Base-by-base conservation (phyloP, 345 rosid species). In the Sapria himalayana region DNA sequence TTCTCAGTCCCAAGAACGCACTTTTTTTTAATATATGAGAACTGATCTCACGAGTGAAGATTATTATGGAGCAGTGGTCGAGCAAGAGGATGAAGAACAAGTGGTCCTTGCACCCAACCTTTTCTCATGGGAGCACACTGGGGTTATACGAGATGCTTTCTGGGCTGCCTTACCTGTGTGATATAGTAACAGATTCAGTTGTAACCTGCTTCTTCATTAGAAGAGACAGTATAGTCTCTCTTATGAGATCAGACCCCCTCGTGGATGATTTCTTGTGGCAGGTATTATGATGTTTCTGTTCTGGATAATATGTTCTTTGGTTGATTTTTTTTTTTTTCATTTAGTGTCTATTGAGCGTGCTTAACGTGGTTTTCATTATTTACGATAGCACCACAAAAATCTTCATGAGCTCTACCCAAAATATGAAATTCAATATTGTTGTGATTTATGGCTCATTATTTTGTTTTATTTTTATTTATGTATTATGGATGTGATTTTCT, bases 41-140 rank as follows among this genome's bases (percentile, higher is more conserved):
- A 15, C 17, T 21, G 15, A 33, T 10, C 21, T 53, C 29, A 21
- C 25, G 35, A 35, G 11, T 50, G 22, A 18, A 25, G 22, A 20
- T 44, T 45, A 34, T 34, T 32, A 23, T 49, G 65, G 65, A 54
- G 58, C 74, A 89, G 98, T 89, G 98, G 98, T 58, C 60, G 9
- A 76, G 93, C 54, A 72, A 62, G 55, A 64, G 57, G 50, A 49
- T 72, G 62, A 56, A 59, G 47, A 82, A 59, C 74, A 72, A 63
- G 46, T 75, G 76, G 43, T 76, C 91, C 3, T 49, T 89, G 52
- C 93, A 89, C 71, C 98, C 98, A 48, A 73, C 74, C 21, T 76
- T 89, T 29, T 54, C 85, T 29, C 78, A 89, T 52, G 93, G 98
- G 47, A 82, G 91, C 62, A 82, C 93, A 4, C 61, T 89, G 58